Base-by-base conservation (phyloP, 2,329 filamentous ascomycete species). In the Albifimbria verrucaria region DNA sequence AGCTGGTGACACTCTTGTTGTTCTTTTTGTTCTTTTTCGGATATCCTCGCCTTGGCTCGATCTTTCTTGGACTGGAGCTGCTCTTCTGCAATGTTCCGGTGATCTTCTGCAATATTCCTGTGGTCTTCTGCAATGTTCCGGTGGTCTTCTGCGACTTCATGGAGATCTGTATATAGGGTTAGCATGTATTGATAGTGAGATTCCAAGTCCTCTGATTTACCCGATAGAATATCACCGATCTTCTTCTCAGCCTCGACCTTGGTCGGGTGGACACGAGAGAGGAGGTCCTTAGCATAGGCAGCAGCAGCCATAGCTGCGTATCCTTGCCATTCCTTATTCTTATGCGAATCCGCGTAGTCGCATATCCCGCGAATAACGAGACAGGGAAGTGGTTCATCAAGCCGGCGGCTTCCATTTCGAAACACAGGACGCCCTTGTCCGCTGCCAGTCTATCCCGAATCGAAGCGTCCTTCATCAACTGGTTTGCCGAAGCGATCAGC, bases 311-410 rank as follows among this genome's bases (percentile, higher is more conserved):
- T 58, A 0, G 72, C 68, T 0, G 71, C 71, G 50, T 71, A 72
- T 0, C 24, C n/a, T 20, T 72, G 66, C 71, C 68, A 73, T 3
- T 21, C 2, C 0, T 59, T 18, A 2, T 51, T 56, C 39, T 52
- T 58, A 51, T 74, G 69, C 0, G 59, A 63, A 48, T 75, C 72
- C 2, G 68, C 58, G 48, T 73, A 74, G 39, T 72, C 66, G 23
- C 65, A 74, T 1, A 73, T 68, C 0, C 70, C 71, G 2, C 68
- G 61, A 11, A 75, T 65, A 0, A 68, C 57, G 0, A 73, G 26
- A 18, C 65, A 73, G 1, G 65, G 65, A 69, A 57, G 0, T 53
- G 51, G 3, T 59, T 52, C 52, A 54, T 58, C 1, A 67, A n/a
- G 0, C 63, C 65, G 0, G 63, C 62, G 0, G 59, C 62, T 28